Evolutionary conservation across 208 protist genomes (phyloP).

Genomic region (Trypanosoma rangeli): DNA sequence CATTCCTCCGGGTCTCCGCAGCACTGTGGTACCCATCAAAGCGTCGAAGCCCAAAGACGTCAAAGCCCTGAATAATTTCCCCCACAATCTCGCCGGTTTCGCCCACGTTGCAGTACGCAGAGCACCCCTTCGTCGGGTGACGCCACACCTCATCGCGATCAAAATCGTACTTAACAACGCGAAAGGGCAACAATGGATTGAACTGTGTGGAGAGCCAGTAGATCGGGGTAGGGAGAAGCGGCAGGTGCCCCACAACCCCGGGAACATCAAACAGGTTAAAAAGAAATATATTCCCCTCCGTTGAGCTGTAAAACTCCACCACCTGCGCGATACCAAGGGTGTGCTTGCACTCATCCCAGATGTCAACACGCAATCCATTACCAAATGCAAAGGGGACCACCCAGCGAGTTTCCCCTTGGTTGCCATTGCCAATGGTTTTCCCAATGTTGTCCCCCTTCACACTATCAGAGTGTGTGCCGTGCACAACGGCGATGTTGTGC

Average conservation of each 20-base stretch:
- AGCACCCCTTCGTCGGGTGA: conserved; percentile 36
- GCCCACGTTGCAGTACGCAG: conserved; percentile 34
- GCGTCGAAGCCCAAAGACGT: conserved; percentile 56
- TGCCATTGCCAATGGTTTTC: not conserved
- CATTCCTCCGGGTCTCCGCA: conserved; percentile 38
- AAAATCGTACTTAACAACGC: conserved; percentile 48
- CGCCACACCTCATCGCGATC: conserved; percentile 48
- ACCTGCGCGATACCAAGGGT: conserved; percentile 53
- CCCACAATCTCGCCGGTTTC: conserved; percentile 53
- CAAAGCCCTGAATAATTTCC: conserved; percentile 56
- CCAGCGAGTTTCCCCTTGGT: conserved; percentile 15
- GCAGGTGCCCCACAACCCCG: conserved; percentile 62
- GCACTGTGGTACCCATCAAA: conserved; percentile 74
- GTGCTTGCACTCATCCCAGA: conserved; percentile 70
- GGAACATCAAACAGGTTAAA: conserved; percentile 57
- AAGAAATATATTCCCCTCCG: conserved; percentile 77
- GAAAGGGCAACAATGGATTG: conserved; percentile 47
- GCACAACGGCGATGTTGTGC: not conserved
- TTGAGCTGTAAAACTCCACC: conserved; percentile 89
- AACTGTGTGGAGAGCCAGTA: conserved; percentile 35
- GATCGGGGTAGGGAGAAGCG: conserved; percentile 40
- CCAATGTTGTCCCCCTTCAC: not conserved
- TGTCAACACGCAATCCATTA: conserved; percentile 88
- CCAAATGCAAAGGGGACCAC: conserved; percentile 82
- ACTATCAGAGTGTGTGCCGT: not conserved